Evolutionary conservation across 1,284 basidiomycete genomes (phyloP).

Genomic region (Pseudozyma tsukubaensis): DNA sequence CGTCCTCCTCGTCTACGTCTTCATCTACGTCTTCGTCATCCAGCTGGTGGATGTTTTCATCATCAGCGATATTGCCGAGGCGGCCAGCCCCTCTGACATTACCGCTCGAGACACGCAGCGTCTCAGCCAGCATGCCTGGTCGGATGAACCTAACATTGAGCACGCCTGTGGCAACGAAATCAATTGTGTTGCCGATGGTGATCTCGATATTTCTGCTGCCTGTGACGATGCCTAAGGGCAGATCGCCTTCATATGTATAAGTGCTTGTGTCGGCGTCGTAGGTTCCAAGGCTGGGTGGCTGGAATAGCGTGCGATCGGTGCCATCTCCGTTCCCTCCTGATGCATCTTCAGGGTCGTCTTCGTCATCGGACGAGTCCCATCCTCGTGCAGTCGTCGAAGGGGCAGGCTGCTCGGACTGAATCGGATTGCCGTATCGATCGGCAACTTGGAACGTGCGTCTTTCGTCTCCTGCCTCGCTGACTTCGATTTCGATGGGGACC

Average conservation of each 20-base stretch:
- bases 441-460: constrained; percentile 38
- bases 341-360: not conserved
- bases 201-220: constrained; percentile 25
- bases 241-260: constrained; percentile 31
- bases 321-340: not conserved
- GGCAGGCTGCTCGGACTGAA: constrained; percentile 1
- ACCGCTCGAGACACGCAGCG: constrained; percentile 34
- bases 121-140: constrained; percentile 27
- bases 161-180: constrained; percentile 27
- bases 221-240: constrained; percentile 24
- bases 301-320: constrained; percentile 17
- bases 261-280: constrained; percentile 32
- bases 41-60: not conserved
- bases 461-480: constrained; percentile 13
- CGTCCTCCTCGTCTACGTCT: constrained; percentile 15
- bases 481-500: constrained; percentile 42
- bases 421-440: constrained; percentile 38
- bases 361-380: constrained; percentile 24
- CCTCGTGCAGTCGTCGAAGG: constrained; percentile 6
- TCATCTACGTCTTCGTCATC: not conserved
- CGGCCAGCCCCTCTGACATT: not conserved
- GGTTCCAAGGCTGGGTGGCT: constrained; percentile 19
- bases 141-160: constrained; percentile 37
- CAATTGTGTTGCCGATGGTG: constrained; percentile 26
- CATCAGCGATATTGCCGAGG: not conserved